A percentile compares a stretch with the other conserved stretches of the same genome.
Evolutionary conservation across 2,329 filamentous ascomycete genomes (phyloP).

Genomic region (Xylariaceae sp.): DNA sequence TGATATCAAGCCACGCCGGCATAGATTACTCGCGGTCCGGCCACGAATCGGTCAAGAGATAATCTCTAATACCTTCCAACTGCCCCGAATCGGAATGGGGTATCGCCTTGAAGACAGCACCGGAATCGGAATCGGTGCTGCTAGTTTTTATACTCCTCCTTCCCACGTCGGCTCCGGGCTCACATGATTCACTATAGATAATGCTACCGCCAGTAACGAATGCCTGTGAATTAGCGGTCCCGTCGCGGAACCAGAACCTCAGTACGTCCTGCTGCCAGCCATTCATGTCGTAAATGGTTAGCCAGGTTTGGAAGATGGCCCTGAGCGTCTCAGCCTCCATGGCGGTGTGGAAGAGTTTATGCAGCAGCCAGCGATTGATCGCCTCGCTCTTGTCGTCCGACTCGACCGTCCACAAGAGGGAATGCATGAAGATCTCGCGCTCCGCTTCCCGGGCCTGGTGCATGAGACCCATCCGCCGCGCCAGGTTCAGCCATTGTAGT

Average conservation of each 20-base stretch:
- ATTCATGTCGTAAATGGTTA: conserved; percentile 31
- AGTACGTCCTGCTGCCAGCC: conserved; percentile 41
- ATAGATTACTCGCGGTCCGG: too few relatives aligned
- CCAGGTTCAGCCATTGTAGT: conserved; percentile 35
- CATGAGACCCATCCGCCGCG: conserved; percentile 34
- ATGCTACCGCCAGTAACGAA: conserved; percentile 12
- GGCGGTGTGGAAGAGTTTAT: conserved; percentile 43
- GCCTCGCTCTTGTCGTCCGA: conserved; percentile 39
- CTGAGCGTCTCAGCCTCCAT: conserved; percentile 42
- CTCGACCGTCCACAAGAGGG: conserved; percentile 32
- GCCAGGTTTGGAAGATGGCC: conserved; percentile 28
- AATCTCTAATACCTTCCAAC: too few relatives aligned
- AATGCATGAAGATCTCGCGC: conserved; percentile 45
- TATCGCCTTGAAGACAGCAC: too few relatives aligned
- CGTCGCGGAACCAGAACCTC: conserved; percentile 36
- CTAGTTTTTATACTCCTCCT: too few relatives aligned
- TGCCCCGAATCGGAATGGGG: too few relatives aligned
- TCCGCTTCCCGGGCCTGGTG: conserved; percentile 37
- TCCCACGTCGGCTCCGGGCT: too few relatives aligned
- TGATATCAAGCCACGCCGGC: too few relatives aligned
- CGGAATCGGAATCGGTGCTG: too few relatives aligned
- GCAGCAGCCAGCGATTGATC: conserved; percentile 49
- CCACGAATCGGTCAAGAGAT: too few relatives aligned
- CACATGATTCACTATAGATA: too few relatives aligned
- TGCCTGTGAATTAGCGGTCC: conserved; percentile 22